phyloP scores from a whole-genome alignment of 208 protist genomes.

The Endotrypanum monterogeii region DNA sequence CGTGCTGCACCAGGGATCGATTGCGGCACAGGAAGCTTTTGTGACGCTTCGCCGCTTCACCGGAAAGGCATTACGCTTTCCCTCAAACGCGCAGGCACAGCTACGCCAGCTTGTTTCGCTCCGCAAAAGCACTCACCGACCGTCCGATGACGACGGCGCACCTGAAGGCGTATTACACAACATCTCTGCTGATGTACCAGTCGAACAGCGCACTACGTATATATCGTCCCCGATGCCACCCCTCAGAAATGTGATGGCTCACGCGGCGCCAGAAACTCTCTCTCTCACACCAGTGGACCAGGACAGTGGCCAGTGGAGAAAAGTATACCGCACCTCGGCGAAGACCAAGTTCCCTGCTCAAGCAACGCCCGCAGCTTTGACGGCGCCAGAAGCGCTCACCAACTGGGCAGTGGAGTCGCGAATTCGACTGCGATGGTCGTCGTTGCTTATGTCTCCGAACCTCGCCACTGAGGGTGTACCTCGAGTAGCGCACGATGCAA shows the following conservation, averaged over 20 bases:
- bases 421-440: constrained; percentile 32
- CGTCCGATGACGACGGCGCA: not conserved
- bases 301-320: not conserved
- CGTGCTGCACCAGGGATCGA: not conserved
- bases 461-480: not conserved
- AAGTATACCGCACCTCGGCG: not conserved
- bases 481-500: not conserved
- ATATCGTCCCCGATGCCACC: constrained; percentile 11
- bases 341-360: not conserved
- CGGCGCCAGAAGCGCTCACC: not conserved
- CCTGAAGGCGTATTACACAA: not conserved
- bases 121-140: not conserved
- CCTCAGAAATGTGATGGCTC: not conserved
- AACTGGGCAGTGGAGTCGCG: constrained; percentile 26
- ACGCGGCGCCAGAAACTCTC: not conserved
- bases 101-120: not conserved
- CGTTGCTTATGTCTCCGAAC: constrained; percentile 16
- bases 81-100: not conserved
- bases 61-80: not conserved
- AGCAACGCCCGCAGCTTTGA: not conserved
- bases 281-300: not conserved
- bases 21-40: constrained; percentile 5
- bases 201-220: constrained; percentile 29
- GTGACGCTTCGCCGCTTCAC: constrained; percentile 4
- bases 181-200: constrained; percentile 10